A percentile compares a stretch with the other conserved stretches of the same genome.
phyloP scores from a whole-genome alignment of 202 grass and related monocot genomes.

The Brachypodium distachyon region DNA sequence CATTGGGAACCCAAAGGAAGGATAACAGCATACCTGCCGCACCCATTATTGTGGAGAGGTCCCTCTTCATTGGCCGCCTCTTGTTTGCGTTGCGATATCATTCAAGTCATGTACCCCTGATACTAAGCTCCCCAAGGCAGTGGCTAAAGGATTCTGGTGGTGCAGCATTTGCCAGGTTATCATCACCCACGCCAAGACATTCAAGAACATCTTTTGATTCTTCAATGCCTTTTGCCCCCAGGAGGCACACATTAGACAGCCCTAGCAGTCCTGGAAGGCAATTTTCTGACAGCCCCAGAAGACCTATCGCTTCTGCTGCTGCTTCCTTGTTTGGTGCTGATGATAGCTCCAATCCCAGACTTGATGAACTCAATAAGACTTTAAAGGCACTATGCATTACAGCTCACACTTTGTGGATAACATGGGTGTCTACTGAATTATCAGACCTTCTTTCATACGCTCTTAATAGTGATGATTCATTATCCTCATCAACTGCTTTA shows the following conservation, averaged over 20 bases:
- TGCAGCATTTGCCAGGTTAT: conserved; percentile 40
- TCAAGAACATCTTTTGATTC: conserved; percentile 43
- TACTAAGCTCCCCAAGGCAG: conserved; percentile 81
- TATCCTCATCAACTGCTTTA: conserved; percentile 66
- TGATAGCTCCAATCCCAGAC: conserved; percentile 64
- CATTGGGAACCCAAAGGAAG: conserved; percentile 37
- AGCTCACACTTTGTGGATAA: conserved; percentile 80
- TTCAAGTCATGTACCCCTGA: conserved; percentile 84
- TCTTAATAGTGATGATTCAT: conserved; percentile 81
- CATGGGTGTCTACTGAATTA: conserved; percentile 82
- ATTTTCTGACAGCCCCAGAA: conserved; percentile 55
- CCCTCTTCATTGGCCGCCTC: conserved; percentile 81
- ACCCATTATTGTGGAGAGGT: conserved; percentile 74
- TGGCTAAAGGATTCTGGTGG: conserved; percentile 68
- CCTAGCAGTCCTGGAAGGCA: conserved; percentile 67
- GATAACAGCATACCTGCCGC: conserved; percentile 35
- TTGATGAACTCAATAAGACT: conserved; percentile 83
- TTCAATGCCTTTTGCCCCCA: conserved; percentile 41
- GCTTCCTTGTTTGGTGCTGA: conserved; percentile 68
- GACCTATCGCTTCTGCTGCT: conserved; percentile 74
- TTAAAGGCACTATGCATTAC: conserved; percentile 66
- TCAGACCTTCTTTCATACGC: conserved; percentile 63
- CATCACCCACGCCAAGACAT: conserved; percentile 58
- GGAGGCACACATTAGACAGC: conserved; percentile 67
- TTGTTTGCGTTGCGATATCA: conserved; percentile 89